Evolutionary conservation across 495 filamentous ascomycete species (phyloP), one percentile per base, ranked within the genome.

Genomic region (Aspergillus sclerotioniger): DNA sequence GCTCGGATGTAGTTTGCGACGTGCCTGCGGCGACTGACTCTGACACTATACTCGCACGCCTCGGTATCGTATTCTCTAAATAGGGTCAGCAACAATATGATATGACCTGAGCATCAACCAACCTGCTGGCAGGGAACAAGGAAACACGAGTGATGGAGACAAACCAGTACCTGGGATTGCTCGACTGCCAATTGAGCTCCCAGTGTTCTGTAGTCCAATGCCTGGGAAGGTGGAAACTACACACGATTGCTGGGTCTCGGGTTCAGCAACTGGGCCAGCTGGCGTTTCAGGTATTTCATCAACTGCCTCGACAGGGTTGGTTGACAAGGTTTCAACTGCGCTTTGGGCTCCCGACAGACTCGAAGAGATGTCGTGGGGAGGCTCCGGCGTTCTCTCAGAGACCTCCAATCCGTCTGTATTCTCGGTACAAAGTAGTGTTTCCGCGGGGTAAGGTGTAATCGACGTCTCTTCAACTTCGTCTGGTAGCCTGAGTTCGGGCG

Each of bases 281-380:
- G 70, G 66, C 12, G 67, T 72, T 49, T 72, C 70, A 9, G 68
- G 58, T 46, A 73, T 63, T 39, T 71, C 68, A 31, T 35, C 21
- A 8, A 51, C 33, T 46, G 59, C 31, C 16, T 12, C 39, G 12
- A 12, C 37, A 16, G 17, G 44, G 49, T 43, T 43, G 43, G 12
- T 16, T n/a, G 13, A 5, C n/a, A 49, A 25, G 21, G 2, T 15
- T n/a, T 32, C 13, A 6, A 16, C 7, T 15, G 25, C 28, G 25
- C 6, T 28, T 16, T 6, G 47, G 17, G 15, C 8, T 32, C 8
- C 25, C 15, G 25, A 50, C n/a, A 25, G 16, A 9, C 25, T 13
- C 10, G 16, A 13, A 43, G 21, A 25, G 31, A 5, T 54, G 33
- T n/a, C 25, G 12, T 25, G 25, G 1, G 33, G 29, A 9, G 16